Conservation (phyloP, 352 stramenopile species). For the Globisporangium megalacanthum region DNA sequence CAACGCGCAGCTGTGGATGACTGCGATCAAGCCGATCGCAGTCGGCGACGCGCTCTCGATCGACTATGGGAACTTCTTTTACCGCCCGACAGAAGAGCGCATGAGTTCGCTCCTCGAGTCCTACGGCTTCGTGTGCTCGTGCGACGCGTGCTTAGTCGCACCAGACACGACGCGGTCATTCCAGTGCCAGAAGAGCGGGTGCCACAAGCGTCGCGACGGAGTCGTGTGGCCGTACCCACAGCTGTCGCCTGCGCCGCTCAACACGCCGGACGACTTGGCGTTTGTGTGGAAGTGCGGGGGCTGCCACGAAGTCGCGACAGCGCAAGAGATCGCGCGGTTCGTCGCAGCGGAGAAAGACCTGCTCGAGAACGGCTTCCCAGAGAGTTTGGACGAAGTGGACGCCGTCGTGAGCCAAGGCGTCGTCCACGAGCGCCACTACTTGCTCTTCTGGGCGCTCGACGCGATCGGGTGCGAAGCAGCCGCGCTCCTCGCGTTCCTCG, state of each 20-base stretch:
- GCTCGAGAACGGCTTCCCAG: constrained; percentile 54
- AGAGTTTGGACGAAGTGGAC: constrained; percentile 57
- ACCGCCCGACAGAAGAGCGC: constrained; percentile 55
- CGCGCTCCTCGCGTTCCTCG: constrained; percentile 25
- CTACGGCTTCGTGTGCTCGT: constrained; percentile 64
- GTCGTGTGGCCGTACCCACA: constrained; percentile 45
- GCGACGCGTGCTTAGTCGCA: constrained; percentile 40
- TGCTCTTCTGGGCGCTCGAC: constrained; percentile 76
- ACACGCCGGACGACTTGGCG: constrained; percentile 33
- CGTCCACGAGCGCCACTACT: constrained; percentile 62
- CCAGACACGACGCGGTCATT: constrained; percentile 54
- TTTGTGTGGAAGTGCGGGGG: constrained; percentile 55
- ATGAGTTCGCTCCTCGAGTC: constrained; percentile 48
- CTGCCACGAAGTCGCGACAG: constrained; percentile 31
- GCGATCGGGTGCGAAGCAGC: constrained; percentile 58
- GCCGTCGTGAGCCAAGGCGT: constrained; percentile 33
- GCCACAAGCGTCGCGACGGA: constrained; percentile 18
- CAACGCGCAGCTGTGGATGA: constrained; percentile 69
- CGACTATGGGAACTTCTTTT: constrained; percentile 80
- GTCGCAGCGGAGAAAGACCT: constrained; percentile 41
- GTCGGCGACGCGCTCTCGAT: constrained; percentile 63
- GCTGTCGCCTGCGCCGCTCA: constrained; percentile 7
- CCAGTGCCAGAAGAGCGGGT: constrained; percentile 31
- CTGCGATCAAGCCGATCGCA: constrained; percentile 57
- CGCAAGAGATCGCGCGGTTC: constrained; percentile 28